Conservation (phyloP, 306 rosid species). For the Hippophae rhamnoides region DNA sequence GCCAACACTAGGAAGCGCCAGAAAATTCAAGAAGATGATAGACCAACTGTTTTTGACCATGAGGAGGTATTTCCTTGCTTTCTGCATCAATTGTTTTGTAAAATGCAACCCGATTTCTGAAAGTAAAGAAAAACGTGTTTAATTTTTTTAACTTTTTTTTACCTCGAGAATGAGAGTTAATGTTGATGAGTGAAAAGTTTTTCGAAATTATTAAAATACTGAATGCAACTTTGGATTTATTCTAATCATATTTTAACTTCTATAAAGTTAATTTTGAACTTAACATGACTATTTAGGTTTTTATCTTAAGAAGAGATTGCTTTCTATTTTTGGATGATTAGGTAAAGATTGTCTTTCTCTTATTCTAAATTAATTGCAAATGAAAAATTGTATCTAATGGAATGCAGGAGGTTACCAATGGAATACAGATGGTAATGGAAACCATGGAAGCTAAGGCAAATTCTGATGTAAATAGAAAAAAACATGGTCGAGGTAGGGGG, state of each 20-base stretch:
- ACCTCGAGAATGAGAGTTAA: too few species aligned
- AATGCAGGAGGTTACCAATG: slow-evolving; percentile 58
- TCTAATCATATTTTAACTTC: too few species aligned
- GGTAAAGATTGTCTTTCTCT: not conserved
- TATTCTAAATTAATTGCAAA: slow-evolving; percentile 2
- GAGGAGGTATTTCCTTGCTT: slow-evolving; percentile 55
- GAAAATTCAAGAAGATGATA: slow-evolving; percentile 47
- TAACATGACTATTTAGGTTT: too few species aligned
- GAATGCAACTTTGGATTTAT: too few species aligned
- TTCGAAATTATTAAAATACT: too few species aligned
- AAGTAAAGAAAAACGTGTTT: too few species aligned
- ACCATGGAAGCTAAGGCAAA: slow-evolving; percentile 40
- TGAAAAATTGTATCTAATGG: not conserved
- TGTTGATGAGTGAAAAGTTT: too few species aligned
- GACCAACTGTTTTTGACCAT: slow-evolving; percentile 39
- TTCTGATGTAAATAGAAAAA: slow-evolving; percentile 60
- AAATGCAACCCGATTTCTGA: not conserved
- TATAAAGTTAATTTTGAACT: too few species aligned
- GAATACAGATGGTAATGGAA: slow-evolving; percentile 50
- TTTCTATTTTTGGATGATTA: too few species aligned
- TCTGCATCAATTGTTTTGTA: slow-evolving; percentile 9
- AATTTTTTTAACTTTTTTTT: too few species aligned
- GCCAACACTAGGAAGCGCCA: slow-evolving; percentile 81
- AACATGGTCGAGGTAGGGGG: slow-evolving; percentile 83
- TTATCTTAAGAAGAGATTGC: too few species aligned